A percentile compares a stretch with the other conserved stretches of the same genome.
These are phyloP conservation scores for Acarospora socialis DNA, from an alignment of 2,329 filamentous ascomycete species.

Conservation along the genomic window DNA sequence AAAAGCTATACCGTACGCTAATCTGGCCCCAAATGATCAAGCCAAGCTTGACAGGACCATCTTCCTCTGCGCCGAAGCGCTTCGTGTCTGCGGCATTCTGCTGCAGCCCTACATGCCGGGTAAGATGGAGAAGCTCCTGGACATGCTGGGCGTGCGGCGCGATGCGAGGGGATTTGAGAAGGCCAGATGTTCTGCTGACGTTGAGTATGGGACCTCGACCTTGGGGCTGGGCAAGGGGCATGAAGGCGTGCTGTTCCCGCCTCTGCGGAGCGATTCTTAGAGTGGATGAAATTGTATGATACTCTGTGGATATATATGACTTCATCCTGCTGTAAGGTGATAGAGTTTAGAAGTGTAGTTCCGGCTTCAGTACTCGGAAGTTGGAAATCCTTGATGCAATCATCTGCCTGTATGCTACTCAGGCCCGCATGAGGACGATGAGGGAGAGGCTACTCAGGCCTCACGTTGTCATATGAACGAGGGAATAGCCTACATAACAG, in stretches of 20 bases:
- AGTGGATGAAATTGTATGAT: too few species aligned
- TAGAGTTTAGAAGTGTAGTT: too few species aligned
- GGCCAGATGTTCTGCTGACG: conserved; percentile 50
- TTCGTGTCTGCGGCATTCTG: conserved; percentile 69
- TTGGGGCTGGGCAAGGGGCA: conserved; percentile 28
- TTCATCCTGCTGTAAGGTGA: too few species aligned
- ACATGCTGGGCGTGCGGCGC: conserved; percentile 56
- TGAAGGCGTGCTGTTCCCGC: conserved; percentile 39
- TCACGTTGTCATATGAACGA: too few species aligned
- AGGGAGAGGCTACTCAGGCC: too few species aligned
- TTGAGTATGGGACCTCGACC: conserved; percentile 47
- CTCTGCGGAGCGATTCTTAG: conserved; percentile 23
- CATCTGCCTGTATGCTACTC: too few species aligned
- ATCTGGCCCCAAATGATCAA: conserved; percentile 21
- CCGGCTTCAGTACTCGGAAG: too few species aligned
- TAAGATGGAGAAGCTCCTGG: conserved; percentile 58
- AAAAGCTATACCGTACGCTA: conserved; percentile 20
- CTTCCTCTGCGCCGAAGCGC: conserved; percentile 57
- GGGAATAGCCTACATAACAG: too few species aligned
- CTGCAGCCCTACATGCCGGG: conserved; percentile 82
- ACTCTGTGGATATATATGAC: too few species aligned
- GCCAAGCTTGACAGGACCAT: conserved; percentile 44
- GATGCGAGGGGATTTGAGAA: conserved; percentile 44
- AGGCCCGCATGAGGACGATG: too few species aligned
- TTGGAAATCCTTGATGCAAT: too few species aligned